These are phyloP conservation scores for Candida nonsorbophila DNA, from an alignment of 805 yeast species.

Conservation along the genomic window DNA sequence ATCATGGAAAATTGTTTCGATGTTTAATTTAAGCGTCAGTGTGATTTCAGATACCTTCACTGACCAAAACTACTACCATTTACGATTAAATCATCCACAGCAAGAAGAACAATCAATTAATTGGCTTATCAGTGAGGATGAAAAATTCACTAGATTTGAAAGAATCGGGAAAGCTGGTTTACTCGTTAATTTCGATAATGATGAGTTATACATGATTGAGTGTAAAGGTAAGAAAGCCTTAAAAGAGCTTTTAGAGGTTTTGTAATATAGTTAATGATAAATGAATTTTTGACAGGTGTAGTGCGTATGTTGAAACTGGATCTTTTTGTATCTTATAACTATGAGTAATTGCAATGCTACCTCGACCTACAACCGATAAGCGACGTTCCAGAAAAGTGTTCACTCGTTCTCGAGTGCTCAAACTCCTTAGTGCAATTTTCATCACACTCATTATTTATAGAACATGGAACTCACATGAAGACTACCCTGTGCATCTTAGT, in stretches of 20 bases:
- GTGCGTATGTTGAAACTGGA: no score
- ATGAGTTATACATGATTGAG: conserved; percentile 36
- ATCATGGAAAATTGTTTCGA: conserved; percentile 38
- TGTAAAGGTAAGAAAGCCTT: conserved; percentile 40
- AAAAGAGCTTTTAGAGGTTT: conserved; percentile 13
- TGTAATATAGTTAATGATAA: no score
- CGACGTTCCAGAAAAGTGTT: no score
- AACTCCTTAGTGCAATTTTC: no score
- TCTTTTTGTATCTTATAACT: no score
- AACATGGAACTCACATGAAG: no score
- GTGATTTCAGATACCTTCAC: conserved; percentile 22
- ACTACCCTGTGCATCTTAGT: no score
- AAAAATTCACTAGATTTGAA: conserved; percentile 22
- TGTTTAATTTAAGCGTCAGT: conserved; percentile 28
- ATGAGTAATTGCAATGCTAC: no score
- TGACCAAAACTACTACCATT: conserved; percentile 20
- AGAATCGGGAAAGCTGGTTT: conserved; percentile 41
- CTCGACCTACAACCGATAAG: no score
- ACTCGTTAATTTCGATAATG: conserved; percentile 24
- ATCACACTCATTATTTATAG: no score
- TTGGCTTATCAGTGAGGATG: conserved; percentile 30
- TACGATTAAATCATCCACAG: conserved; percentile 14
- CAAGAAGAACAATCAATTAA: conserved; percentile 10
- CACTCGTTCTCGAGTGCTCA: no score
- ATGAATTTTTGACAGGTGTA: no score